Base-by-base conservation (phyloP, 768 basidiomycete species). In the Rhizopogon roseolus region DNA sequence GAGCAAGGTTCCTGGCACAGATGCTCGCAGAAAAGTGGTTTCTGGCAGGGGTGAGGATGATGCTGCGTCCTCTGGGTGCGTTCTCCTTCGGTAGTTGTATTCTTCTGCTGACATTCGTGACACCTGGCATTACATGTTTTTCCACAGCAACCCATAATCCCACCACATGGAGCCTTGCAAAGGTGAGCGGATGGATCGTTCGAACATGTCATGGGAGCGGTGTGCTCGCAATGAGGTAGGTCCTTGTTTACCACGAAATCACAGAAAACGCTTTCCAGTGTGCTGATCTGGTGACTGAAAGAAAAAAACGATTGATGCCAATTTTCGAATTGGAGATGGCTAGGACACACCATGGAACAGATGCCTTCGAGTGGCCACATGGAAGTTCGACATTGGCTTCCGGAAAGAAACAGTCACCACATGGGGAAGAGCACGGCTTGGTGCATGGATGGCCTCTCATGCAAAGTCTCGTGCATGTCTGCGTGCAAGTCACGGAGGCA, bases 361-460 rank as follows among this genome's bases (percentile, higher is more conserved):
- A 66, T 11, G 57, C 10, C 16, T 65, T 70, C 27, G 60, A 50
- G 63, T 88, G 86, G 1, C 82, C 82, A 57, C 86, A 88, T 0
- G 84, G 81, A 16, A 88, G 71, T 29, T 52, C 25, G 11, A 87
- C 74, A 2, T 76, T 62, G 3, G 65, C 61, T 14, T 82, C 61
- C 2, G 73, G 71, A 62, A 82, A 81, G 19, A 38, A 42, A 62
- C 86, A 88, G 7, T 71, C 54, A 1, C 81, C 82, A 57, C 86
- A 88, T 1, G 74, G 61, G 1, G 70, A 67, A 3, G 75, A 71
- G 61, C 86, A 89, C 11, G 67, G 57, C 38, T 74, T 76, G 7
- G 60, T 54, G 62, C 87, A 89, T 0, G 86, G 86, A 60, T 88
- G 86, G 1, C 69, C 67, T 28, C 79, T 72, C 0, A 69, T 57